These are phyloP conservation scores for Dentipellis sp. DNA, from an alignment of 768 basidiomycete species.

Conservation along the genomic window DNA sequence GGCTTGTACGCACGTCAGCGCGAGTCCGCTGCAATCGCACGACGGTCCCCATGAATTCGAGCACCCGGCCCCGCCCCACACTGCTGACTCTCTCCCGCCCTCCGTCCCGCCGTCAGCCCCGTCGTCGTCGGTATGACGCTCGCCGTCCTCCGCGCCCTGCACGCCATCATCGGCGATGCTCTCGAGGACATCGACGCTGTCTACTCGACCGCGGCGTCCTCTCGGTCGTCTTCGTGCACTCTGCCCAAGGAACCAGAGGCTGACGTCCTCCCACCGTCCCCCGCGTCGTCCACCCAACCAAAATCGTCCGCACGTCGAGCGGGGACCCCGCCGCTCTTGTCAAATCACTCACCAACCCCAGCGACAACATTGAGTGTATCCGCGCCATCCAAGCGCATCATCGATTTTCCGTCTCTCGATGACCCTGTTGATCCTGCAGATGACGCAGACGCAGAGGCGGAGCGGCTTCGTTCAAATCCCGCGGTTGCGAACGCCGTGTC, in stretches of 20 bases:
- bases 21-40: no score
- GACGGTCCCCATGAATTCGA: no score
- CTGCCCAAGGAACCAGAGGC: not conserved
- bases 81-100: no score
- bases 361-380: not conserved
- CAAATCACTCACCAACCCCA: constrained; percentile 1
- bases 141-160: constrained; percentile 12
- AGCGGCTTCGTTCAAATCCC: constrained; percentile 51
- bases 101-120: not conserved
- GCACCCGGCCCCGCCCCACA: no score
- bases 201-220: constrained; percentile 2
- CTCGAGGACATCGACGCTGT: constrained; percentile 14
- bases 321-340: not conserved
- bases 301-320: not conserved
- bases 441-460: constrained; percentile 32
- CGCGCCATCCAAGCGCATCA: not conserved
- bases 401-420: constrained; percentile 21
- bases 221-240: not conserved
- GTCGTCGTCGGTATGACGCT: constrained; percentile 10
- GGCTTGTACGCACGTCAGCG: no score
- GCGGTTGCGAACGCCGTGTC: constrained; percentile 50
- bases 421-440: constrained; percentile 18
- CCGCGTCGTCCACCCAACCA: not conserved
- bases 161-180: constrained; percentile 13
- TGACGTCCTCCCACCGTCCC: not conserved